phyloP scores from a whole-genome alignment of 805 yeast genomes.

The Monosporozyma solicola region DNA sequence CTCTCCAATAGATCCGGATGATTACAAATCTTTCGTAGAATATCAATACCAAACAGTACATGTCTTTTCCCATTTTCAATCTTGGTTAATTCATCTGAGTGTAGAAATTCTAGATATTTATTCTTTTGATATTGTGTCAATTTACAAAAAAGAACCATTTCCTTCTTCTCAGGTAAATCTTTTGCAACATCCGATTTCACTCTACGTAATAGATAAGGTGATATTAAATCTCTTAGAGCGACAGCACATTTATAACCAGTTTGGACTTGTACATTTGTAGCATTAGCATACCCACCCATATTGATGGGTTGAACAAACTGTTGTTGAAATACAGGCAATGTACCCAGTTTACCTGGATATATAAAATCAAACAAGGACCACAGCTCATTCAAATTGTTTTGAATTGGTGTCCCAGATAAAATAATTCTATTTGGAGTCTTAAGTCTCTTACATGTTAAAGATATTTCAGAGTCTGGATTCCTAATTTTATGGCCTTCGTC shows the following conservation, averaged over 20 bases:
- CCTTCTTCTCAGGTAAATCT: slow-evolving; percentile 86
- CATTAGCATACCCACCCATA: slow-evolving; percentile 97
- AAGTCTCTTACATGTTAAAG: slow-evolving; percentile 75
- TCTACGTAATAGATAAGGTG: slow-evolving; percentile 81
- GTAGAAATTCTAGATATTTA: slow-evolving; percentile 64
- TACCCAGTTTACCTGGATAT: slow-evolving; percentile 90
- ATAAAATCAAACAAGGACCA: slow-evolving; percentile 96
- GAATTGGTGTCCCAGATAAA: slow-evolving; percentile 93
- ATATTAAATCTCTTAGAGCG: slow-evolving; percentile 72
- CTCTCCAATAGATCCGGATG: slow-evolving; percentile 80
- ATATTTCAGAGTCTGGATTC: slow-evolving; percentile 85
- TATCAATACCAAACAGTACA: slow-evolving; percentile 82
- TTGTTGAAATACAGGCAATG: slow-evolving; percentile 86
- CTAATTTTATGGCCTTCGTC: slow-evolving; percentile 97
- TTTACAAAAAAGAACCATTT: slow-evolving; percentile 87
- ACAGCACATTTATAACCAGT: slow-evolving; percentile 96
- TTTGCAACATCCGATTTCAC: slow-evolving; percentile 92
- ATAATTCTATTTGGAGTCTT: slow-evolving; percentile 81
- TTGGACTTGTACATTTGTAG: slow-evolving; percentile 90
- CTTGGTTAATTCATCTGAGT: slow-evolving; percentile 64
- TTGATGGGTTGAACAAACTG: slow-evolving; percentile 91
- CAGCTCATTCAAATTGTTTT: slow-evolving; percentile 80
- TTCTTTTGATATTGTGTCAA: slow-evolving; percentile 68
- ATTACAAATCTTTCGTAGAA: slow-evolving; percentile 84
- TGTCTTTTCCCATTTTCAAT: slow-evolving; percentile 70